Evolutionary conservation across 768 basidiomycete species (phyloP), one percentile per base, ranked within the genome.

Genomic region (Sporobolomyces phaffii): DNA sequence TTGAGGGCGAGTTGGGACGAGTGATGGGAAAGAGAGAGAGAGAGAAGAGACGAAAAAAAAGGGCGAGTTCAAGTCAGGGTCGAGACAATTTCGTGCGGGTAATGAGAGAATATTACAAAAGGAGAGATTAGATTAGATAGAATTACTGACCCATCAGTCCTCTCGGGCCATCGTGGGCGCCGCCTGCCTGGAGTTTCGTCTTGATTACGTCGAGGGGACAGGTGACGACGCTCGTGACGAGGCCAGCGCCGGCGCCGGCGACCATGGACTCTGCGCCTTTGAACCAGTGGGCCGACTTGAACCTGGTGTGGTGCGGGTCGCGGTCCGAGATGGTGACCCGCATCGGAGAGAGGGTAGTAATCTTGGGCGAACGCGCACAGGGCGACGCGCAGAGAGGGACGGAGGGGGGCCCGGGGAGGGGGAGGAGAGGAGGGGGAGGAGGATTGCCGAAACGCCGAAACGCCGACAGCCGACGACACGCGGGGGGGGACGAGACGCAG

Each of bases 151-250:
- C 87, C 63, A 83, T 69, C 48, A 91, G 84, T 38, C 91, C 89
- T 72, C 86, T 10, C 1, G 62, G 45, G 20, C 52, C 62, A 1
- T 24, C 44, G 48, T 49, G 14, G 5, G 45, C 81, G 52, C 86
- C 83, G 78, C 96, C 92, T n/a, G 96, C 96, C 80, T 99, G 96
- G 54, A 99, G 79, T 72, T 90, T 90, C 5, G 96, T 99, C 82
- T 98, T 99, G 79, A 99, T 83, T 62, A 99, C 94, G 78, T 99
- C 96, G 53, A 99, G 82, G 15, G 96, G 96, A 78, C 96, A 99
- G 10, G 94, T 98, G 62, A 90, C 89, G 68, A 98, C 82, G 78
- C 88, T 89, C 56, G 91, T 88, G 72, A 91, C 87, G 68, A 99
- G 82, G 64, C 96, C 96, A 60, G 94, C 91, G 34, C 91, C 91